Base-by-base conservation (phyloP, 1,284 basidiomycete genomes). In the Pulchroboletus neoregius region DNA sequence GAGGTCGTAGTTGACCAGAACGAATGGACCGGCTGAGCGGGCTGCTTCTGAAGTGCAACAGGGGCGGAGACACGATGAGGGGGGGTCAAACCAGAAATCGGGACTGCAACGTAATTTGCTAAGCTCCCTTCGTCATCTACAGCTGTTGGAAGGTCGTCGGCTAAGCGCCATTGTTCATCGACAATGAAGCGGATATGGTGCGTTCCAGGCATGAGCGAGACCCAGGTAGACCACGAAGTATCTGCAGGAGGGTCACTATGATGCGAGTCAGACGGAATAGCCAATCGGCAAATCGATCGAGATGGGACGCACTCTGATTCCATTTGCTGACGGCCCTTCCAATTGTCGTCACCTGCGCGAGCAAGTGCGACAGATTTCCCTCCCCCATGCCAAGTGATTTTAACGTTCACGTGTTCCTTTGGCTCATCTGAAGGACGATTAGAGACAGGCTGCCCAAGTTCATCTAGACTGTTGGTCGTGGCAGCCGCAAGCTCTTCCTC, bases 141-240 rank as follows among this genome's bases (percentile, higher is more conserved):
- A 1, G 94, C 92, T 2, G 91, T 90, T 7, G 93, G 88, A 18
- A 96, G 78, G 54, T 93, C 84, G 47, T 84, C 77, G 5, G 84
- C 77, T 11, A 84, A 72, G 49, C 86, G 82, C 85, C 88, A 94
- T 43, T 86, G 80, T 49, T 91, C 88, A 67, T 99, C 96, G 50
- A 99, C 92, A 56, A 98, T 82, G 73, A 98, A 99, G 55, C 94
- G 93, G 63, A 98, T 79, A 51, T 95, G 90, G 64, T 99, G 94
- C 2, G 94, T 94, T 18, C 95, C 96, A 0, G 94, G 93, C 11
- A 84, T 80, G 3, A 96, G 78, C 13, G 70, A 52, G 33, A 87
- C 74, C 48, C 69, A 74, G 11, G 71, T 68, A 30, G 64, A 69
- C 67, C 73, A 78, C 8, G 63, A 65, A 46, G 68, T 67, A 33